Conservation (phyloP, 2,329 filamentous ascomycete species). For the Verticillium longisporum region DNA sequence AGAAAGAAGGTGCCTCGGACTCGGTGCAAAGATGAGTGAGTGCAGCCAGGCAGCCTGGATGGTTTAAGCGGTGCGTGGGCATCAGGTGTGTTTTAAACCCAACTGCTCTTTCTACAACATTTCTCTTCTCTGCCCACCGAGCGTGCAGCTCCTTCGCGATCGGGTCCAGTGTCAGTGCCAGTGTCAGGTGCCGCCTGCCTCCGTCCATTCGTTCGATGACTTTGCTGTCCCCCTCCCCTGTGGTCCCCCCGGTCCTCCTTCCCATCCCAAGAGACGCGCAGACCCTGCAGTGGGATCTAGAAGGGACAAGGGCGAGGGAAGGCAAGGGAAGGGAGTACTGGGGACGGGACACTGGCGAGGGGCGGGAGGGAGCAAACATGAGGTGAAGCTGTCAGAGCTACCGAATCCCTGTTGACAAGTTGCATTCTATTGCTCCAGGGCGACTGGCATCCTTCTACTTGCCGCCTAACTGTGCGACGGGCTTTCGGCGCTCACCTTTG, state of each 20-base stretch:
- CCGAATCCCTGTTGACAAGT: not conserved
- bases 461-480: not conserved
- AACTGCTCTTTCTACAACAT: not conserved
- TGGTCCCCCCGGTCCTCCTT: too few relatives aligned
- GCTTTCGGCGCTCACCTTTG: not conserved
- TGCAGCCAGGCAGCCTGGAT: not conserved
- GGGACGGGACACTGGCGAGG: not conserved
- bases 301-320: not conserved
- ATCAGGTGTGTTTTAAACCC: not conserved
- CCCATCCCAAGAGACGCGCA: too few relatives aligned
- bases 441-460: not conserved
- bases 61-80: not conserved
- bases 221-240: not conserved
- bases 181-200: not conserved
- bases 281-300: not conserved
- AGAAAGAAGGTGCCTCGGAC: not conserved
- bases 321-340: not conserved
- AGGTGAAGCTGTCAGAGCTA: slow-evolving; percentile 4
- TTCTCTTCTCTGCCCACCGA: not conserved
- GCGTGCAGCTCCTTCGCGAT: not conserved
- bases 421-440: not conserved
- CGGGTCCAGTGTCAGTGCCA: not conserved
- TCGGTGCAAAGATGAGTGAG: not conserved
- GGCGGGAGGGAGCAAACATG: not conserved
- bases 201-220: not conserved